These are phyloP conservation scores for Trypanosomatidae sp. DNA, from an alignment of 208 protist genomes.

Conservation along the genomic window DNA sequence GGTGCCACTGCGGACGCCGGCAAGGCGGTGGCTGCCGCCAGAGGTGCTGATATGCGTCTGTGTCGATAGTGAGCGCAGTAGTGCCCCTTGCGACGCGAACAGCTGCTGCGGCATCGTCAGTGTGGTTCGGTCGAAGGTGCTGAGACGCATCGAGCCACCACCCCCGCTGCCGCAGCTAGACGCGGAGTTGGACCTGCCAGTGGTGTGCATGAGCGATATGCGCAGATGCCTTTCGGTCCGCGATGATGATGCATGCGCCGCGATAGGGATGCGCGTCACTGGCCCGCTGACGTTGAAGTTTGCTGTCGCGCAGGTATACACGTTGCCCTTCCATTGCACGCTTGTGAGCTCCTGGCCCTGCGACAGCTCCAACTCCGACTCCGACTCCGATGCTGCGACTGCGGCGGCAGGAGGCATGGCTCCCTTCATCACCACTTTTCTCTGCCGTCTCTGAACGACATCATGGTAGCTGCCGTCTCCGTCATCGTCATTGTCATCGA, in stretches of 20 bases:
- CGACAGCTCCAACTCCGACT: background rate
- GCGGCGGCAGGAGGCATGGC: background rate
- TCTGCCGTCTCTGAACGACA: background rate
- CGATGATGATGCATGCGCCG: background rate
- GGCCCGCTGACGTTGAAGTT: background rate
- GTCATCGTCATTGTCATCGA: background rate
- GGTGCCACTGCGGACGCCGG: background rate
- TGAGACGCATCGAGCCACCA: background rate
- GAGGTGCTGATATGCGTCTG: background rate
- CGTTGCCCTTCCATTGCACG: background rate
- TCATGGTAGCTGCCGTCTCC: background rate
- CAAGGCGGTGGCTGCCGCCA: background rate
- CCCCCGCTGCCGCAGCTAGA: background rate
- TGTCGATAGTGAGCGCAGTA: background rate
- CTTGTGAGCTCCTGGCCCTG: background rate
- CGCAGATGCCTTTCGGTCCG: background rate
- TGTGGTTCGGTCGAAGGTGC: background rate
- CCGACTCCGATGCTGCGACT: background rate
- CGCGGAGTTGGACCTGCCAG: background rate
- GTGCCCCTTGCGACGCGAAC: background rate
- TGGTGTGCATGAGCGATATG: slow-evolving; percentile 1
- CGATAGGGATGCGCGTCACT: too few relatives aligned
- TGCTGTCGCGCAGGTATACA: background rate
- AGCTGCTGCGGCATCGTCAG: background rate
- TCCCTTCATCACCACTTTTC: background rate